A percentile compares a stretch with the other conserved stretches of the same genome.
phyloP scores from a whole-genome alignment of 345 rosid genomes.

The Syzygium oleosum region DNA sequence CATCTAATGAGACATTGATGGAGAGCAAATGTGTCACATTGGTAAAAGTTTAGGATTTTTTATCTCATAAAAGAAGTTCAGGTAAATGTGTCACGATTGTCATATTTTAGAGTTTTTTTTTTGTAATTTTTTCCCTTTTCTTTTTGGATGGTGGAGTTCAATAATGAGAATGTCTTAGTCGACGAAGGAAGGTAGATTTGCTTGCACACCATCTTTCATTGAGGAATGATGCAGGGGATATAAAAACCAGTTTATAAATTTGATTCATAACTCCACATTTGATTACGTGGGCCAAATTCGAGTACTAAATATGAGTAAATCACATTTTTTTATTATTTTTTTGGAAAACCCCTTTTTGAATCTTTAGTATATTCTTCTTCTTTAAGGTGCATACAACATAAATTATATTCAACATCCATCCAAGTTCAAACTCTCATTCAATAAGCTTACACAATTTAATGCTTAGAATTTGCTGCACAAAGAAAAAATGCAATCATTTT shows the following conservation, averaged over 20 bases:
- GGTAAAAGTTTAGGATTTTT: no score
- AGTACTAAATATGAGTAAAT: background rate
- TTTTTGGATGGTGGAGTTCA: no score
- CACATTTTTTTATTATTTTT: background rate
- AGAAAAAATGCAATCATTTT: background rate
- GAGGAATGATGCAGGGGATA: no score
- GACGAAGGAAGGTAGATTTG: no score
- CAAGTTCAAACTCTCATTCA: background rate
- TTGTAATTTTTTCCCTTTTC: no score
- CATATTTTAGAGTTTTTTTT: no score
- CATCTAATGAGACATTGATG: no score
- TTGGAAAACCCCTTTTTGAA: background rate
- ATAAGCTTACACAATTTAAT: background rate
- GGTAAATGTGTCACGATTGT: no score
- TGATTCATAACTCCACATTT: background rate
- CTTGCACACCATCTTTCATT: no score
- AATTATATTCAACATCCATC: background rate
- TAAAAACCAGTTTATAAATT: background rate
- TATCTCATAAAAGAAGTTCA: no score
- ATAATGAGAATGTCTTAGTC: no score
- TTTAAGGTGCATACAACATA: background rate
- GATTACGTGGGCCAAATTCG: background rate
- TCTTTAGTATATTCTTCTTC: background rate
- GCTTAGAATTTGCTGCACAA: background rate
- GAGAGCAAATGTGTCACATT: no score